A percentile compares a stretch with the other conserved stretches of the same genome.
These are phyloP conservation scores for Rhodotorula paludigena DNA, from an alignment of 768 basidiomycete species.

Conservation along the genomic window DNA sequence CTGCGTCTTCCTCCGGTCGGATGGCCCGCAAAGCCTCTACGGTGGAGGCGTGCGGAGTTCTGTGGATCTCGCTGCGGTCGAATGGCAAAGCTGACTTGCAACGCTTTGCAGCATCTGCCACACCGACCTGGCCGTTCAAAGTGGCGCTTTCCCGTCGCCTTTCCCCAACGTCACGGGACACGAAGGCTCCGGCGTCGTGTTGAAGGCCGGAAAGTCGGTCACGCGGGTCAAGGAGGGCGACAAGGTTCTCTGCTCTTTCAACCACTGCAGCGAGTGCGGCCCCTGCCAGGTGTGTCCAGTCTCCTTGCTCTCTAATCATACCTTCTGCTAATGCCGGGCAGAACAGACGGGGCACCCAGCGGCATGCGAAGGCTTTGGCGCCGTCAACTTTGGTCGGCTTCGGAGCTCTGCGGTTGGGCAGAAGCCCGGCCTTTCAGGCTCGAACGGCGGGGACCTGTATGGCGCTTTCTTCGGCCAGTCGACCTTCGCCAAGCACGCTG, in stretches of 20 bases:
- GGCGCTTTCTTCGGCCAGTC: slow-evolving; percentile 42
- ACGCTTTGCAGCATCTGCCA: slow-evolving; percentile 19
- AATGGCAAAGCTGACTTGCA: not conserved
- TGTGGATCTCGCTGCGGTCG: too few relatives aligned
- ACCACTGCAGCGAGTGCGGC: slow-evolving; percentile 27
- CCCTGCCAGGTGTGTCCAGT: slow-evolving; percentile 20
- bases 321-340: too few relatives aligned
- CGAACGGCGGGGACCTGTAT: not conserved
- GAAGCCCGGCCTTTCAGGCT: not conserved
- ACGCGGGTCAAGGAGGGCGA: slow-evolving; percentile 7
- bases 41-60: too few relatives aligned
- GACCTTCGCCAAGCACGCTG: slow-evolving; percentile 34
- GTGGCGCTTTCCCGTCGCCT: slow-evolving; percentile 11
- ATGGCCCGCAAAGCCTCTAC: too few relatives aligned
- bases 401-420: not conserved
- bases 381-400: slow-evolving; percentile 34
- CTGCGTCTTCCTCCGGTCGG: too few relatives aligned
- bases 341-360: not conserved
- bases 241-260: slow-evolving; percentile 31
- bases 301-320: too few relatives aligned
- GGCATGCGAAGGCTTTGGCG: not conserved
- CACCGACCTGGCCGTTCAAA: slow-evolving; percentile 24
- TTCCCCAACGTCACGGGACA: slow-evolving; percentile 26
- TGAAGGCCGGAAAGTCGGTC: slow-evolving; percentile 5
- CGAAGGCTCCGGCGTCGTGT: slow-evolving; percentile 28